Percentiles rank a stretch among this genome's conserved stretches.
Evolutionary conservation across 1,284 basidiomycete species (phyloP).

Genomic region (Apiotrichum laibachii): DNA sequence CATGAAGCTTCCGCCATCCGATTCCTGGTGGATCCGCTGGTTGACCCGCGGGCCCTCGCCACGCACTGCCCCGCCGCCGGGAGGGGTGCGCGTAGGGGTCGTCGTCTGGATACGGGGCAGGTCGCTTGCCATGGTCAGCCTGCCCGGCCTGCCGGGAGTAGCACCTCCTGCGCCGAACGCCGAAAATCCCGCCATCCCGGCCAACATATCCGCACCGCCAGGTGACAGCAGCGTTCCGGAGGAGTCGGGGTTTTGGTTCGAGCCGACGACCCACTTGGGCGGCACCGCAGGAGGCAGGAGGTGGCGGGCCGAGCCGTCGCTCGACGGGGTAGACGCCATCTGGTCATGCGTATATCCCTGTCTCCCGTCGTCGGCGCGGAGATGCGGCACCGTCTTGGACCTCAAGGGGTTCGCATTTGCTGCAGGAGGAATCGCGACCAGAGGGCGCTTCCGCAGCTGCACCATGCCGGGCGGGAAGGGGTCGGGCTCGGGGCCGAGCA

Average conservation of each 20-base stretch:
- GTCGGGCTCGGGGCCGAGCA: neutral
- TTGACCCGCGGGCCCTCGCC: no score
- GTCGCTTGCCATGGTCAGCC: neutral
- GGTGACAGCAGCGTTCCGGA: neutral
- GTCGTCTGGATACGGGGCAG: no score
- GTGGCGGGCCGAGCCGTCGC: neutral
- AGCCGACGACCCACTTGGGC: neutral
- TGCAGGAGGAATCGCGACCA: no score
- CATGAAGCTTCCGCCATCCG: neutral
- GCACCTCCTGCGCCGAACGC: neutral
- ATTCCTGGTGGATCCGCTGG: neutral
- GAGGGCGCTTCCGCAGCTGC: neutral
- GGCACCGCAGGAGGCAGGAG: neutral
- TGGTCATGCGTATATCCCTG: neutral
- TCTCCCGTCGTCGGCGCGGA: neutral
- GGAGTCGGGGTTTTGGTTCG: neutral
- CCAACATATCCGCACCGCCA: neutral
- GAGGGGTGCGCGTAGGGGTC: neutral
- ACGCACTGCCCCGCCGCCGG: neutral
- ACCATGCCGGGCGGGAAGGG: neutral
- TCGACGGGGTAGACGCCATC: neutral
- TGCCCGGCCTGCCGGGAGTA: neutral
- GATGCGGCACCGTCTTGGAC: neutral
- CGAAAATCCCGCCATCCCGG: neutral
- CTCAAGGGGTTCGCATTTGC: neutral